A percentile compares a stretch with the other conserved stretches of the same genome.
phyloP scores from a whole-genome alignment of 768 basidiomycete genomes.

The Lentinula detonsa region DNA sequence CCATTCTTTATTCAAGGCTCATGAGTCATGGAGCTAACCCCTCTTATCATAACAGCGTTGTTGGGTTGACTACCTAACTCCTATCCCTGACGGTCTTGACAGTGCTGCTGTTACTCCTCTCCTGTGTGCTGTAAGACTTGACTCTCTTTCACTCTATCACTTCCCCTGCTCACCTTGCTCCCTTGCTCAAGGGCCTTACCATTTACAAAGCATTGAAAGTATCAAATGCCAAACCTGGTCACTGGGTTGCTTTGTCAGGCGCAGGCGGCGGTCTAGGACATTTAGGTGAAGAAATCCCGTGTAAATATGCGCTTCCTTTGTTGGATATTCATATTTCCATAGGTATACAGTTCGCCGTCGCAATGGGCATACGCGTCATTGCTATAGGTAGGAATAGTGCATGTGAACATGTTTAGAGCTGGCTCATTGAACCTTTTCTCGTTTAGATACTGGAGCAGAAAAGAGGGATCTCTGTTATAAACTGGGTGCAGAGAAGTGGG shows the following conservation, averaged over 20 bases:
- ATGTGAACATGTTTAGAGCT: not conserved
- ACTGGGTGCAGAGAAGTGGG: conserved; percentile 54
- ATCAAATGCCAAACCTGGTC: conserved; percentile 48
- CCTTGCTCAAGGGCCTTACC: conserved; percentile 53
- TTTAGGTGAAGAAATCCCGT: conserved; percentile 35
- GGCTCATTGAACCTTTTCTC: not conserved
- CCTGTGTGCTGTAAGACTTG: conserved; percentile 56
- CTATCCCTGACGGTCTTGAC: conserved; percentile 61
- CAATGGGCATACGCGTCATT: conserved; percentile 67
- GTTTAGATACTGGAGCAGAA: conserved; percentile 60
- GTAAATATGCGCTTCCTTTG: not conserved
- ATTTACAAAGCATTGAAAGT: conserved; percentile 78
- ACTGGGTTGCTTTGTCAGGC: conserved; percentile 71
- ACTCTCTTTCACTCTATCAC: not conserved
- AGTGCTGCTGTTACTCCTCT: conserved; percentile 64
- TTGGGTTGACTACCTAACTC: conserved; percentile 63
- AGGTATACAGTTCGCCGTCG: conserved; percentile 76
- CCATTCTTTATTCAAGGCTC: not conserved
- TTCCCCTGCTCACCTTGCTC: not conserved
- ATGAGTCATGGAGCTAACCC: too few relatives aligned
- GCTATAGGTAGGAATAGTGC: conserved; percentile 29
- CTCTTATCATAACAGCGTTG: conserved; percentile 35
- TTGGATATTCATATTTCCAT: not conserved
- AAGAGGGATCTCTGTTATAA: conserved; percentile 50
- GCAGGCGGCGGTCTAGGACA: conserved; percentile 80